Percentiles rank a stretch among this genome's conserved stretches.
Conservation (phyloP, 306 rosid genomes). For the Cajanus cajan region DNA sequence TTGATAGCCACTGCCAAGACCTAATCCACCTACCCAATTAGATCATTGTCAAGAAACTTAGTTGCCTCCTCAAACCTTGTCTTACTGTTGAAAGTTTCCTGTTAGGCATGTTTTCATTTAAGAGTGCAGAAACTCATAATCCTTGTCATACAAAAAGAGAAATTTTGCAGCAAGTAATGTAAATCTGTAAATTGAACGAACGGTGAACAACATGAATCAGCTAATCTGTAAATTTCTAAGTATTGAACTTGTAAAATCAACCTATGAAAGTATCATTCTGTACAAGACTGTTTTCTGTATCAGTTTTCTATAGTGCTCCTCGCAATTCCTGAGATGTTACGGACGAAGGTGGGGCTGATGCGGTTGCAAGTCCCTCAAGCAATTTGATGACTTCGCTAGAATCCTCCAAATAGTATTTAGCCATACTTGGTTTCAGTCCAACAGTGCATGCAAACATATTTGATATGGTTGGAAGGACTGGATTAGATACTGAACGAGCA, state of each 20-base stretch:
- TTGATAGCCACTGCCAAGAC: background rate
- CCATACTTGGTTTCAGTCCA: conserved; percentile 77
- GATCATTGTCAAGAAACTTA: background rate
- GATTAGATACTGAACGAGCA: conserved; percentile 36
- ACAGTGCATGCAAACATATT: conserved; percentile 64
- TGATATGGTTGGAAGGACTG: conserved; percentile 38
- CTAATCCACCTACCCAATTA: conserved; percentile 16
- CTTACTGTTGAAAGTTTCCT: background rate
- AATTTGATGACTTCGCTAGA: conserved; percentile 57
- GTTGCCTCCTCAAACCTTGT: conserved; percentile 15
- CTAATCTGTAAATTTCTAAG: conserved; percentile 43
- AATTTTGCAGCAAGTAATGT: conserved; percentile 16
- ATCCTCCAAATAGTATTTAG: conserved; percentile 70
- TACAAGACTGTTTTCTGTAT: conserved; percentile 39
- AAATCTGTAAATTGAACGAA: no score
- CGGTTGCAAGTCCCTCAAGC: conserved; percentile 50
- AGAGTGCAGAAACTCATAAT: conserved; percentile 15
- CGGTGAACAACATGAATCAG: conserved; percentile 39
- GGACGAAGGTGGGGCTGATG: conserved; percentile 26
- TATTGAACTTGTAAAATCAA: conserved; percentile 28
- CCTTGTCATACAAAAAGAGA: background rate
- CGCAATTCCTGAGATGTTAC: background rate
- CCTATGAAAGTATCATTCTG: conserved; percentile 44
- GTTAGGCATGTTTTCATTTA: conserved; percentile 29
- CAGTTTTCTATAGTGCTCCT: conserved; percentile 36